phyloP scores from a whole-genome alignment of 2,329 filamentous ascomycete genomes.

The Hypocreales sp. region DNA sequence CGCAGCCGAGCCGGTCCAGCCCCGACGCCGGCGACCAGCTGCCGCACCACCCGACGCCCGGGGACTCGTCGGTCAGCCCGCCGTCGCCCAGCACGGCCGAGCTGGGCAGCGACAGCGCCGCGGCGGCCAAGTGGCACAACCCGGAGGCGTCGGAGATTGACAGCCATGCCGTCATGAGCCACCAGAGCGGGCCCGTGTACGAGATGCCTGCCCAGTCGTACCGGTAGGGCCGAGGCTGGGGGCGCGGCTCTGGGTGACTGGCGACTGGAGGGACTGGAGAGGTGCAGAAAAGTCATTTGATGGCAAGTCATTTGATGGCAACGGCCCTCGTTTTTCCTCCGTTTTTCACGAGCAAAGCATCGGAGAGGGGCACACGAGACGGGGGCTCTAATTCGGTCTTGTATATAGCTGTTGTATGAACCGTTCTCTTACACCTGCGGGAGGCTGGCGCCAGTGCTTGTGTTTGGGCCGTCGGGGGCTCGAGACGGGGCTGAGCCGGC shows the following conservation, averaged over 20 bases:
- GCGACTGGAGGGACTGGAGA: not conserved
- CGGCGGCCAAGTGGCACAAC: conserved; percentile 17
- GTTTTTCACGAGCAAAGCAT: too few relatives aligned
- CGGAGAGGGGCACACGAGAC: too few relatives aligned
- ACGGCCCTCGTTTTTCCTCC: too few relatives aligned
- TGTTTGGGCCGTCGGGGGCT: too few relatives aligned
- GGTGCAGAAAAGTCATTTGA: too few relatives aligned
- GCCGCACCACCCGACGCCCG: conserved; percentile 12
- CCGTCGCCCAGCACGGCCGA: conserved; percentile 1
- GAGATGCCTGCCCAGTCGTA: conserved; percentile 26
- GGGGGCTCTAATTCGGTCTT: too few relatives aligned
- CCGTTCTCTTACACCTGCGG: too few relatives aligned
- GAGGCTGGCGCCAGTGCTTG: too few relatives aligned
- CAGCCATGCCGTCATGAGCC: conserved; percentile 15
- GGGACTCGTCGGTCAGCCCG: conserved; percentile 6
- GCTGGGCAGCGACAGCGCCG: conserved; percentile 15
- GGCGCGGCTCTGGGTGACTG: not conserved
- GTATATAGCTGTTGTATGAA: too few relatives aligned
- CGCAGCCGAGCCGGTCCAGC: conserved; percentile 3
- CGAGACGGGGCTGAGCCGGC: too few relatives aligned
- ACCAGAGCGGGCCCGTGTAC: conserved; percentile 21
- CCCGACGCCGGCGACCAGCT: conserved; percentile 7
- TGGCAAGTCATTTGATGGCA: too few relatives aligned
- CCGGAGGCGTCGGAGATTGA: conserved; percentile 23
- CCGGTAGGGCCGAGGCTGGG: conserved; percentile 10